phyloP scores from a whole-genome alignment of 257 asterid species.

The Solanum gandarillasii region DNA sequence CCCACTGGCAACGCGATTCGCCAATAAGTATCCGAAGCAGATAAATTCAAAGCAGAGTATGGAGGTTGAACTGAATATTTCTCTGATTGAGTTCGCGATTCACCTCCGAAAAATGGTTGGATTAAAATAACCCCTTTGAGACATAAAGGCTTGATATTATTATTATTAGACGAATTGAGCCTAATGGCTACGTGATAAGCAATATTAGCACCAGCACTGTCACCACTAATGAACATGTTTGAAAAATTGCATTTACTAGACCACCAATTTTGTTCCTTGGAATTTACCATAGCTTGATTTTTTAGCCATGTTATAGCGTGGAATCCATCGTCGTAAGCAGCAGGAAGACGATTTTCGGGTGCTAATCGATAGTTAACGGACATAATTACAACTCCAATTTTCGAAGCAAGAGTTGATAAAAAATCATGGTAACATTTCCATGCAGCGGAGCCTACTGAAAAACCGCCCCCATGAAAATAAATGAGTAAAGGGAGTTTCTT shows the following conservation, averaged over 20 bases:
- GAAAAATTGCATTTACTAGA: slow-evolving; percentile 24
- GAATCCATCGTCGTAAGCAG: slow-evolving; percentile 24
- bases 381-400: slow-evolving; percentile 13
- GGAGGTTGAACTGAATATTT: slow-evolving; percentile 12
- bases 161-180: not conserved
- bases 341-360: slow-evolving; percentile 28
- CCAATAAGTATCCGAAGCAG: slow-evolving; percentile 15
- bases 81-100: slow-evolving; percentile 9
- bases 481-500: slow-evolving; percentile 19
- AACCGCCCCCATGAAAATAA: slow-evolving; percentile 31
- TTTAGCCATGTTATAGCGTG: slow-evolving; percentile 17
- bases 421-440: slow-evolving; percentile 25
- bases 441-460: slow-evolving; percentile 17
- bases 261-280: slow-evolving; percentile 4
- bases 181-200: slow-evolving; percentile 17
- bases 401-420: slow-evolving; percentile 11
- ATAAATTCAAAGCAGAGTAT: slow-evolving; percentile 1
- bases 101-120: slow-evolving; percentile 26
- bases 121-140: slow-evolving; percentile 20
- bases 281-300: slow-evolving; percentile 4
- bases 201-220: slow-evolving; percentile 28
- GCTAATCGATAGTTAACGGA: slow-evolving; percentile 29
- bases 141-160: slow-evolving; percentile 9
- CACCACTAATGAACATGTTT: slow-evolving; percentile 8
- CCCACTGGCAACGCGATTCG: slow-evolving; percentile 9